These are phyloP conservation scores for Pistacia integerrima DNA, from an alignment of 345 rosid species.

Conservation along the genomic window DNA sequence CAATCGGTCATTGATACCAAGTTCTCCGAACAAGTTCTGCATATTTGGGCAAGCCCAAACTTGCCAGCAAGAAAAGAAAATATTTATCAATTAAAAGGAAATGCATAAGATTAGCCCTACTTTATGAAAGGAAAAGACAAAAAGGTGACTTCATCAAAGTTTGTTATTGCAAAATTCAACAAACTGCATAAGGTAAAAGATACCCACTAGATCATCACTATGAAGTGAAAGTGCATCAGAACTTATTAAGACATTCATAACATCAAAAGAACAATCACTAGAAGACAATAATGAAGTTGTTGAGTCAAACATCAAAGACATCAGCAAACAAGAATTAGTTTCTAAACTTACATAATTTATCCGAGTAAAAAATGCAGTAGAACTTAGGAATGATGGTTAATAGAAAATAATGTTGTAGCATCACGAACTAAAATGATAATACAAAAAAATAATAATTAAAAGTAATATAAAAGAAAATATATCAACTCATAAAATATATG, in stretches of 20 bases:
- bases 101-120: background rate
- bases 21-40: constrained; percentile 92
- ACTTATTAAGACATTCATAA: background rate
- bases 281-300: background rate
- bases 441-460: background rate
- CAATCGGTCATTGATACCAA: constrained; percentile 83
- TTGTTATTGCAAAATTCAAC: background rate
- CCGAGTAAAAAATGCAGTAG: constrained; percentile 35
- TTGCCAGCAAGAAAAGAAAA: constrained; percentile 38
- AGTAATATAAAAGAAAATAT: background rate
- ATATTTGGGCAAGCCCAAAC: constrained; percentile 96
- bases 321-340: background rate
- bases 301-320: background rate
- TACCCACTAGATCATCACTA: background rate
- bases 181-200: background rate
- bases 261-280: background rate
- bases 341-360: constrained; percentile 69
- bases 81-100: constrained; percentile 10
- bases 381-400: background rate
- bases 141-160: background rate
- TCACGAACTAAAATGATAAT: too few relatives aligned
- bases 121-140: background rate
- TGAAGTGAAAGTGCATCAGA: background rate
- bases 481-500: constrained; percentile 87
- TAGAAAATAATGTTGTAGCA: background rate